Percentiles rank a stretch among this genome's conserved stretches.
These are phyloP conservation scores for Yarrowia osloensis DNA, from an alignment of 805 yeast species.

Conservation along the genomic window DNA sequence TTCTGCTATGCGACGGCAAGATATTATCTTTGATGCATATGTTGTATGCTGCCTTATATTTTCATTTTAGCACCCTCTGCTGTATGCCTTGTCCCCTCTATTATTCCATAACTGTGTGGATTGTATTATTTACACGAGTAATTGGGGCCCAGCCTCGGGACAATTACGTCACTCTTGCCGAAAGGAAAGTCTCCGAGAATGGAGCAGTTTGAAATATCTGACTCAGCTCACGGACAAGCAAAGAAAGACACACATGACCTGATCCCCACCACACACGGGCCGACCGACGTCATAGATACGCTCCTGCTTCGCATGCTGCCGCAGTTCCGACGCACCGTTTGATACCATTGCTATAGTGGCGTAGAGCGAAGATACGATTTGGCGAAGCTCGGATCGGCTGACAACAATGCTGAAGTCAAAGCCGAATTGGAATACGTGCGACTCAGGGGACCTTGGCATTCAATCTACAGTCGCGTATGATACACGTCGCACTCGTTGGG, in stretches of 20 bases:
- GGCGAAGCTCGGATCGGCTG: too few relatives aligned
- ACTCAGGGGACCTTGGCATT: not conserved
- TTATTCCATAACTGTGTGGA: too few relatives aligned
- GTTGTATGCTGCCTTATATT: not conserved
- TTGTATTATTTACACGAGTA: too few relatives aligned
- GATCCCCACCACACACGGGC: not conserved
- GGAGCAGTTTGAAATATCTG: too few relatives aligned
- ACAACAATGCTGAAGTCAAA: not conserved
- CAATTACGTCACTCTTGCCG: not conserved
- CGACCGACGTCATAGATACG: slow-evolving; percentile 10
- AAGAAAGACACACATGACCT: slow-evolving; percentile 1
- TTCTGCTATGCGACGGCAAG: too few relatives aligned
- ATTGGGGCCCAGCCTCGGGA: too few relatives aligned
- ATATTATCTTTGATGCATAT: not conserved
- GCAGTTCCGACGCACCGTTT: not conserved
- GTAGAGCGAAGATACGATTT: too few relatives aligned
- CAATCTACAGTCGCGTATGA: not conserved
- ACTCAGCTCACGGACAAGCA: not conserved
- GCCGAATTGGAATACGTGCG: not conserved
- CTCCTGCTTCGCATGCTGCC: not conserved
- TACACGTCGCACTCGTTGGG: not conserved
- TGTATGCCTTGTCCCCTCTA: too few relatives aligned
- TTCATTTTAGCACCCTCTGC: not conserved
- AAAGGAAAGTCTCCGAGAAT: too few relatives aligned
- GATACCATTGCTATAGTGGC: slow-evolving; percentile 2